These are phyloP conservation scores for Catunica adiposa DNA, from an alignment of 2,329 filamentous ascomycete genomes.

Conservation along the genomic window DNA sequence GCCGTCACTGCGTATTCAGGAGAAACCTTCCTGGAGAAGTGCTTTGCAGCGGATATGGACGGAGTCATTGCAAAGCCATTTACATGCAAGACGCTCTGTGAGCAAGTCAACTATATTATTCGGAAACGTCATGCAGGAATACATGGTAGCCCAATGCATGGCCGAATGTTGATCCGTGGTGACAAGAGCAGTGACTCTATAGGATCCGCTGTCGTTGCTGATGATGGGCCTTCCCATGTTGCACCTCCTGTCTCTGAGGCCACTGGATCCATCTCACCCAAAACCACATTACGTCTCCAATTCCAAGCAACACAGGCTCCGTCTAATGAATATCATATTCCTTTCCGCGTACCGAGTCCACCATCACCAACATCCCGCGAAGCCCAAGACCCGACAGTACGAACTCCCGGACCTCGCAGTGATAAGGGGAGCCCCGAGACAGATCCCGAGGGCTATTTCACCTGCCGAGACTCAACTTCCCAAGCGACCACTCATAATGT, in stretches of 20 bases:
- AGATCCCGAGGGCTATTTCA: neutral
- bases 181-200: too few relatives aligned
- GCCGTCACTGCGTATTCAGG: slow-evolving; percentile 69
- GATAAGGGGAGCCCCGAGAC: too few relatives aligned
- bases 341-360: neutral
- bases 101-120: slow-evolving; percentile 46
- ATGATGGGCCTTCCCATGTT: too few relatives aligned
- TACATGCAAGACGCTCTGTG: slow-evolving; percentile 52
- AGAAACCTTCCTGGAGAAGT: slow-evolving; percentile 20
- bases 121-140: slow-evolving; percentile 15
- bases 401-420: neutral
- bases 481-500: neutral
- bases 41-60: slow-evolving; percentile 29
- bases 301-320: neutral
- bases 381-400: neutral
- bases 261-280: neutral
- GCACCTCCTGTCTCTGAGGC: neutral
- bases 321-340: neutral
- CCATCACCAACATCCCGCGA: neutral
- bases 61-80: slow-evolving; percentile 70
- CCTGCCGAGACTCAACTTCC: neutral
- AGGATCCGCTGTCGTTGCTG: too few relatives aligned
- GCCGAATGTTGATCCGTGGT: too few relatives aligned
- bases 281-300: neutral
- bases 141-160: too few relatives aligned